Evolutionary conservation across 495 filamentous ascomycete genomes (phyloP).

Genomic region (Penicillium pulvis): DNA sequence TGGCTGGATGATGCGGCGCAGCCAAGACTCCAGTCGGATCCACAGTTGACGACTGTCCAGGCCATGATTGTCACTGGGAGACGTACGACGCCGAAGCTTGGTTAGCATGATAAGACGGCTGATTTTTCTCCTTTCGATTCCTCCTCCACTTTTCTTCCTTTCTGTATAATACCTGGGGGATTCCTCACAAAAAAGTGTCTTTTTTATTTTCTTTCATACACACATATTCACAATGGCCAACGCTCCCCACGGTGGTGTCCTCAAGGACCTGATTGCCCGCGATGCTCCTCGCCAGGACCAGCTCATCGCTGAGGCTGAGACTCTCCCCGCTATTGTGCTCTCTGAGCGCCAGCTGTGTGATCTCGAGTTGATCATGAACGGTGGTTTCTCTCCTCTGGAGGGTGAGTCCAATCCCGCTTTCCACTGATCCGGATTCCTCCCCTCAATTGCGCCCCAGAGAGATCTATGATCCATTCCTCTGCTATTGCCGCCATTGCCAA

Average conservation of each 20-base stretch:
- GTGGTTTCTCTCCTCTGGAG: conserved; percentile 96
- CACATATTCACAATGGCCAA: conserved; percentile 60
- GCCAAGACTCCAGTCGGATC: conserved; percentile 27
- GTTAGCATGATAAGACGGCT: conserved; percentile 1
- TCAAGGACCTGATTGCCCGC: conserved; percentile 94
- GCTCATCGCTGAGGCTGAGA: conserved; percentile 82
- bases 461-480: not conserved
- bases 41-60: conserved; percentile 33
- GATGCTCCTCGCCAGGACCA: conserved; percentile 76
- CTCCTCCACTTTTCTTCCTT: conserved; percentile 13
- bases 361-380: conserved; percentile 92
- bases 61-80: conserved; percentile 8
- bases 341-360: conserved; percentile 95
- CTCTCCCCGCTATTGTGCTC: conserved; percentile 78
- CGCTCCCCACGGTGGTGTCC: conserved; percentile 90
- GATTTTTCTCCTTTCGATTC: conserved; percentile 8
- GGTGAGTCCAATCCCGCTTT: conserved; percentile 55
- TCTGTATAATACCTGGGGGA: conserved; percentile 7
- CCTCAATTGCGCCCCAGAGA: not conserved
- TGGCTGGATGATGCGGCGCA: conserved; percentile 11
- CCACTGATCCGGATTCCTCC: not conserved
- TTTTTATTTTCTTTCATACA: conserved; percentile 10
- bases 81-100: conserved; percentile 7
- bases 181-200: conserved; percentile 11
- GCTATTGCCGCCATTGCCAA: not conserved